phyloP scores from a whole-genome alignment of 2,329 filamentous ascomycete genomes.

The Exophiala lecanii-corni region DNA sequence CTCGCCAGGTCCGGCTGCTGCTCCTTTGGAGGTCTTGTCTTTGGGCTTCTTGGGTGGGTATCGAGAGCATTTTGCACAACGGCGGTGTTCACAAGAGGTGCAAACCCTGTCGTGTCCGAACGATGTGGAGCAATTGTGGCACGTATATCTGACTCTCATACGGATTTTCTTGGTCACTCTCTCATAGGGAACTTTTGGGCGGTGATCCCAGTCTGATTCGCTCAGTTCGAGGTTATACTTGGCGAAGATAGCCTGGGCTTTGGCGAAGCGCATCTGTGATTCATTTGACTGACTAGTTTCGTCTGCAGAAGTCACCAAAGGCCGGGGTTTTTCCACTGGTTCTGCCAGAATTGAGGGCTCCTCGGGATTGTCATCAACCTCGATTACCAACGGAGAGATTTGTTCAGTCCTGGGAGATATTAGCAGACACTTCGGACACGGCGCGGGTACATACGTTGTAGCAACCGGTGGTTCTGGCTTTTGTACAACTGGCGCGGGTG shows the following conservation, averaged over 20 bases:
- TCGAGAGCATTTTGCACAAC: slow-evolving; percentile 76
- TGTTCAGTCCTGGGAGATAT: background rate
- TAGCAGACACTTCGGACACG: background rate
- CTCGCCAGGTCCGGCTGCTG: background rate
- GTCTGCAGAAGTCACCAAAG: background rate
- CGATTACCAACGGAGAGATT: slow-evolving; percentile 5
- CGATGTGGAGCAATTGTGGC: slow-evolving; percentile 72
- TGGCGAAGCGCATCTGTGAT: slow-evolving; percentile 37
- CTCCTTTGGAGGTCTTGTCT: slow-evolving; percentile 22
- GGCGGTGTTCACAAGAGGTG: slow-evolving; percentile 68
- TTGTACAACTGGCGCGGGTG: no score
- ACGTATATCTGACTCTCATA: slow-evolving; percentile 53
- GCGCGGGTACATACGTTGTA: slow-evolving; percentile 1
- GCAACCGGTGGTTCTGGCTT: background rate
- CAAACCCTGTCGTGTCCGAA: slow-evolving; percentile 73
- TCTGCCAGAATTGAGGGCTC: background rate
- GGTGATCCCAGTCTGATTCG: slow-evolving; percentile 38
- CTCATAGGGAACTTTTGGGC: slow-evolving; percentile 30
- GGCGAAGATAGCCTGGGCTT: slow-evolving; percentile 41
- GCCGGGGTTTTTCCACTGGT: slow-evolving; percentile 1
- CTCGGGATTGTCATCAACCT: slow-evolving; percentile 14
- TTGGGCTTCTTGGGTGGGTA: slow-evolving; percentile 65
- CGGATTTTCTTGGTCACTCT: slow-evolving; percentile 44
- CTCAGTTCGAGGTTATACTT: slow-evolving; percentile 45
- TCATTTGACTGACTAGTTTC: slow-evolving; percentile 4